phyloP scores from a whole-genome alignment of 2,329 filamentous ascomycete species.

The Salinomyces thailandicus region DNA sequence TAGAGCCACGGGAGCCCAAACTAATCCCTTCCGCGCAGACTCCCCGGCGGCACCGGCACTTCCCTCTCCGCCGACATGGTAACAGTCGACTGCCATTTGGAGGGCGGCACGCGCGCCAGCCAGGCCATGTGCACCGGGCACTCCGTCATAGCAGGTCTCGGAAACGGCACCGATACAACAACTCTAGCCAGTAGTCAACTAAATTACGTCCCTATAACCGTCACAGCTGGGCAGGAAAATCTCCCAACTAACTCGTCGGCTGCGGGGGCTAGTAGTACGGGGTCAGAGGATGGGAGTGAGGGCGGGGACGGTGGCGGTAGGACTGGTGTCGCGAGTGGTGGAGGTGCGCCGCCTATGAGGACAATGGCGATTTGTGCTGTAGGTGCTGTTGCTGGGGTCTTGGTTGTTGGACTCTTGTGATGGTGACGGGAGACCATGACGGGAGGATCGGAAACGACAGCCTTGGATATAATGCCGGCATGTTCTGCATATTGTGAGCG shows the following conservation, averaged over 20 bases:
- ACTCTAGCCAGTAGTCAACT: conserved; percentile 20
- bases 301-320: background rate
- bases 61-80: conserved; percentile 6
- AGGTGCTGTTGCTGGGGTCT: too few relatives aligned
- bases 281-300: background rate
- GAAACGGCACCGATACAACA: conserved; percentile 18
- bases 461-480: too few relatives aligned
- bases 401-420: too few relatives aligned
- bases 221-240: conserved; percentile 20
- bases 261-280: background rate
- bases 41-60: conserved; percentile 9
- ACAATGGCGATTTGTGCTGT: too few relatives aligned
- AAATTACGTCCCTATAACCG: conserved; percentile 18
- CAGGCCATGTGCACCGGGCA: conserved; percentile 7
- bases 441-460: too few relatives aligned
- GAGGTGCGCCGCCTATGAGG: background rate
- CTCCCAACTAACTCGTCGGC: background rate
- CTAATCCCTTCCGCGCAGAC: background rate
- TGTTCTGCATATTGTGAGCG: too few relatives aligned
- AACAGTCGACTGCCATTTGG: conserved; percentile 17
- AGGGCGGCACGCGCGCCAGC: conserved; percentile 12
- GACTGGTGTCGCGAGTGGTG: background rate
- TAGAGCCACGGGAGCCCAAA: too few relatives aligned
- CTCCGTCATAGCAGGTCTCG: conserved; percentile 13
- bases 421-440: too few relatives aligned